Base-by-base conservation (phyloP, 2,329 filamentous ascomycete genomes). In the Diaporthe vexans region DNA sequence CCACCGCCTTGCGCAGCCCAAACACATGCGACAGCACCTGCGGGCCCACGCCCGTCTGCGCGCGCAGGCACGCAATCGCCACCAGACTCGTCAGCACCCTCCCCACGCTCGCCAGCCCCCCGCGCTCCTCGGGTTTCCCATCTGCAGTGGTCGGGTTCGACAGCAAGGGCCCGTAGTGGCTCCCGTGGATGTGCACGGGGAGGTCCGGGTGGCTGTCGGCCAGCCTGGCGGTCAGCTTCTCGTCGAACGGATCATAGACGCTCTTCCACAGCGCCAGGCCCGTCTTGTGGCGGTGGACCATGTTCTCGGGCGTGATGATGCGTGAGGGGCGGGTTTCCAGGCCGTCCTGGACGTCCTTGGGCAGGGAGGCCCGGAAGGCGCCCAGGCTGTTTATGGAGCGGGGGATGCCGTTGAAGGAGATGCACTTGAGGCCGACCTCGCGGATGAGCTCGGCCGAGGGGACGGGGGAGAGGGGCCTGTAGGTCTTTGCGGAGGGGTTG, bases 21-120 rank as follows among this genome's bases (percentile, higher is more conserved):
- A 95, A 96, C 0, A 97, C 88, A 83, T 97, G 94, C 77, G 92
- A 94, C 24, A 93, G 84, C 17, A 97, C 94, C 86, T 97, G 94
- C 1, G 94, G 94, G 0, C 91, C 94, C 0, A 97, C 94, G 0
- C 94, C 94, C 13, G 93, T 94, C 86, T 97, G 94, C 58, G 94
- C 89, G 4, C 94, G 85, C 81, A 97, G 81, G 79, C 94, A 95
- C 7, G 94, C 88, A 40, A 97, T 88, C 0, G 93, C 94, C 6
- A 95, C 87, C 17, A 97, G 82, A 71, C 90, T 93, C 0, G 94
- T 97, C 76, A 95, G 83, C 0, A 94, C 88, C 0, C 94, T 84
- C 0, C 94, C 94, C 0, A 94, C 89, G 24, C 87, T 88, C 0
- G 84, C 86, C 29, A 87, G 80, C 0, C 86, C 87, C 29, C 83